Evolutionary conservation across 1,284 basidiomycete genomes (phyloP).

Genomic region (Trichosporon sp.): DNA sequence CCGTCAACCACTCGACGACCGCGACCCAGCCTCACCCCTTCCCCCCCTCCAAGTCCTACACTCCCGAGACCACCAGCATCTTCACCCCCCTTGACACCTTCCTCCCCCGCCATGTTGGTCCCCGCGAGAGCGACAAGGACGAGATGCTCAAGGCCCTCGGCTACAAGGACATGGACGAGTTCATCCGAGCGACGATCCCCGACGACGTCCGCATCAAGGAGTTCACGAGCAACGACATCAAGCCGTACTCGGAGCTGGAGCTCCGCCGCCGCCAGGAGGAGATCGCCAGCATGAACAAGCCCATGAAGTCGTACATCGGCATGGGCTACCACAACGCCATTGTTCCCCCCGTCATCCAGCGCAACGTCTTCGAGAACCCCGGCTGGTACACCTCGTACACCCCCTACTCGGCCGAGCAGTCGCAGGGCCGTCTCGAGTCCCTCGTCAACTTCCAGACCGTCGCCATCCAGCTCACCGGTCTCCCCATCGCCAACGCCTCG

Average conservation of each 20-base stretch:
- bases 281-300: conserved; percentile 72
- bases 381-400: conserved; percentile 99
- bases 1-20: conserved; percentile 35
- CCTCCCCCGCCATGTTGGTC: conserved; percentile 81
- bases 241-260: conserved; percentile 79
- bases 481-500: conserved; percentile 93
- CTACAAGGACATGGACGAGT: conserved; percentile 79
- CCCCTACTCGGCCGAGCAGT: conserved; percentile 57
- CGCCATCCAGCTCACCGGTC: conserved; percentile 87
- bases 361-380: conserved; percentile 95
- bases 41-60: conserved; percentile 36
- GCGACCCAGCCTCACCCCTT: conserved; percentile 45
- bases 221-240: conserved; percentile 56
- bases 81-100: conserved; percentile 84
- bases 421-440: conserved; percentile 77
- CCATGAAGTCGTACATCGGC: conserved; percentile 89
- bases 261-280: conserved; percentile 69
- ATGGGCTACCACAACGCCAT: conserved; percentile 97
- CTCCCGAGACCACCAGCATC: conserved; percentile 41
- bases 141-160: conserved; percentile 76
- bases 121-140: conserved; percentile 67
- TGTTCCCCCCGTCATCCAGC: conserved; percentile 85
- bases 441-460: conserved; percentile 97
- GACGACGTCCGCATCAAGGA: conserved; percentile 67
- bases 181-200: conserved; percentile 75